A percentile compares a stretch with the other conserved stretches of the same genome.
These are phyloP conservation scores for Lachnellula hyalina DNA, from an alignment of 2,329 filamentous ascomycete species.

Conservation along the genomic window DNA sequence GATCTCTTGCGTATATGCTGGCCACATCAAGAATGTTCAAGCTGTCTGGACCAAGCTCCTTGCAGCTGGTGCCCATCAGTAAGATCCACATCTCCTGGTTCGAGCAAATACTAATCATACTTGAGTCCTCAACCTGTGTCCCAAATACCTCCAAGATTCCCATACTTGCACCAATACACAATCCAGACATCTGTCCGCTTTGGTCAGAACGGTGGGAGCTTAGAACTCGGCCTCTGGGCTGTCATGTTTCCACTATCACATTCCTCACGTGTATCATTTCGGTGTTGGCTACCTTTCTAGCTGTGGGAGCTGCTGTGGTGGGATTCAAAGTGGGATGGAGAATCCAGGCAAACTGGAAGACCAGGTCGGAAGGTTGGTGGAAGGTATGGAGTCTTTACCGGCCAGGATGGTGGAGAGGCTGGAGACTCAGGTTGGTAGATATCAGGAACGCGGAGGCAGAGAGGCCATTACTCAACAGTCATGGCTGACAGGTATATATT, in stretches of 20 bases:
- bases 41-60: conserved; percentile 37
- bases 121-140: conserved; percentile 44
- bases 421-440: conserved; percentile 15
- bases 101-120: neutral
- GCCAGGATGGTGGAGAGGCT: conserved; percentile 16
- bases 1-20: conserved; percentile 46
- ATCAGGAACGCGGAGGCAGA: neutral
- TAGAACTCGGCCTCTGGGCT: conserved; percentile 36
- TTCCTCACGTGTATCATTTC: conserved; percentile 33
- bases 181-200: conserved; percentile 48
- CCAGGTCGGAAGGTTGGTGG: conserved; percentile 27
- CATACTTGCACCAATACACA: conserved; percentile 45
- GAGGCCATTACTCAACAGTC: neutral
- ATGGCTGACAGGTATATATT: neutral
- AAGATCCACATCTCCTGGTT: conserved; percentile 1
- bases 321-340: conserved; percentile 4
- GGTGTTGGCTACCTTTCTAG: conserved; percentile 28
- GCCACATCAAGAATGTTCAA: conserved; percentile 43
- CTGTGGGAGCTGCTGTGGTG: conserved; percentile 12
- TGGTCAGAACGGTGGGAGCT: conserved; percentile 43
- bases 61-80: conserved; percentile 28
- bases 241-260: conserved; percentile 40
- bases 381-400: conserved; percentile 22
- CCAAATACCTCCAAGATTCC: conserved; percentile 44
- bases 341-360: conserved; percentile 12